phyloP scores from a whole-genome alignment of 129 eudicot genomes.

The Pseudognaphalium luteoalbum region DNA sequence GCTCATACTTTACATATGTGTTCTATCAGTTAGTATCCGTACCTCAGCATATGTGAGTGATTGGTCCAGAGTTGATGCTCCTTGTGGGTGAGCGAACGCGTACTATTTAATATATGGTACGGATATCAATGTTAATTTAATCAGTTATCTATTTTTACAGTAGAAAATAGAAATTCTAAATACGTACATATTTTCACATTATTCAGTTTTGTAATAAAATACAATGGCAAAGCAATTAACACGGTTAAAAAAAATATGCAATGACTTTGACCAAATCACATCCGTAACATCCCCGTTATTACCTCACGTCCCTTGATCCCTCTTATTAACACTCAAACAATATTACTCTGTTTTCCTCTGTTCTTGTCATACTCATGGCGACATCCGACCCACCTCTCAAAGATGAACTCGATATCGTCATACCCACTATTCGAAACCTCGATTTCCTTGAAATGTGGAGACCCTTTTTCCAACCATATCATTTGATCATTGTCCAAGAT shows the following conservation, averaged over 20 bases:
- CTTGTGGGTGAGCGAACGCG: no score
- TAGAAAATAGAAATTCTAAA: no score
- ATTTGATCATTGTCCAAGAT: slow-evolving; percentile 83
- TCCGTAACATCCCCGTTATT: slow-evolving; percentile 33
- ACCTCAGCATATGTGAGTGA: no score
- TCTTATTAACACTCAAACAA: slow-evolving; percentile 10
- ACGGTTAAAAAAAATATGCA: background rate
- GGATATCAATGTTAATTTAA: no score
- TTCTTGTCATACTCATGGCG: slow-evolving; percentile 26
- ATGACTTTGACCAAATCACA: slow-evolving; percentile 19
- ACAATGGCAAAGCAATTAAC: background rate
- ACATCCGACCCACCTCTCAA: slow-evolving; percentile 45
- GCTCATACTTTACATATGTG: no score
- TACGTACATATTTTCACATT: no score
- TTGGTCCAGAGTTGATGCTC: no score
- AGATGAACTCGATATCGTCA: slow-evolving; percentile 82
- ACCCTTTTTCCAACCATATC: slow-evolving; percentile 79
- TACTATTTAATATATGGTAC: no score
- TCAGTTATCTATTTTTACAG: no score
- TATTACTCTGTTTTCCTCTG: slow-evolving; percentile 15
- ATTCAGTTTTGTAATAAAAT: background rate
- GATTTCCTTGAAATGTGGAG: slow-evolving; percentile 96
- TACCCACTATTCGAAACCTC: slow-evolving; percentile 80
- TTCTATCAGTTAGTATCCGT: no score
- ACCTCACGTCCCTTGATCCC: slow-evolving; percentile 21